Evolutionary conservation across 306 rosid species (phyloP), one percentile per base, ranked within the genome.

Genomic region (Rosa multiflora): DNA sequence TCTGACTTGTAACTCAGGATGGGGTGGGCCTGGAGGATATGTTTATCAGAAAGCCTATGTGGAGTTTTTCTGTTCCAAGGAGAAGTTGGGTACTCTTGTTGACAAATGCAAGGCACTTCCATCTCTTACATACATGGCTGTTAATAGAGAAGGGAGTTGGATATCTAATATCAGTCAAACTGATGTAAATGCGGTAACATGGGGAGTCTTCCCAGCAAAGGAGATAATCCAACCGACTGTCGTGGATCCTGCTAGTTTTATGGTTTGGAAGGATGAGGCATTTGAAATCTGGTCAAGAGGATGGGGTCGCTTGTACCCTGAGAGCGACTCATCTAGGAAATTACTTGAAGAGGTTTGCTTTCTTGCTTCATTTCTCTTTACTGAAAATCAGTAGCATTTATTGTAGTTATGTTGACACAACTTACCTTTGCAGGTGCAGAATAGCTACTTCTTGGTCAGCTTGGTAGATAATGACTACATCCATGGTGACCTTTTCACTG

Each of bases 181-280:
- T 37, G 88, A 84, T 66, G 98, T 95, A 79, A 95, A 93, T 88
- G 99, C 98, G 14, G 99, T 95, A 67, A 95, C 99, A 81, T 95
- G 99, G 99, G 99, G 97, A 53, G 99, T 91, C 82, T 95, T 95
- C 89, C 96, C 96, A 8, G 99, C 92, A 21, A 90, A 88, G 86
- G 97, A 95, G 91, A 92, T 95, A 79, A 85, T 88, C 76, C 99
- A 95, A 84, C 99, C 99, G 44, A 92, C 99, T 32, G 90, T 95
- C 8, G 99, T 95, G 18, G 99, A 95, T 85, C 97, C 98, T 64
- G 64, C 88, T 44, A 95, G 97, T 89, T 95, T 95, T 79, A 79
- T 53, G 43, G 90, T 93, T 58, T 95, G 98, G 98, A 95, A 95
- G 88, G 99, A 90, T 40, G 99, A 92, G 88, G 99, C 98, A 55